A percentile compares a stretch with the other conserved stretches of the same genome.
These are phyloP conservation scores for Candida suzukii DNA, from an alignment of 805 yeast genomes.

Conservation along the genomic window DNA sequence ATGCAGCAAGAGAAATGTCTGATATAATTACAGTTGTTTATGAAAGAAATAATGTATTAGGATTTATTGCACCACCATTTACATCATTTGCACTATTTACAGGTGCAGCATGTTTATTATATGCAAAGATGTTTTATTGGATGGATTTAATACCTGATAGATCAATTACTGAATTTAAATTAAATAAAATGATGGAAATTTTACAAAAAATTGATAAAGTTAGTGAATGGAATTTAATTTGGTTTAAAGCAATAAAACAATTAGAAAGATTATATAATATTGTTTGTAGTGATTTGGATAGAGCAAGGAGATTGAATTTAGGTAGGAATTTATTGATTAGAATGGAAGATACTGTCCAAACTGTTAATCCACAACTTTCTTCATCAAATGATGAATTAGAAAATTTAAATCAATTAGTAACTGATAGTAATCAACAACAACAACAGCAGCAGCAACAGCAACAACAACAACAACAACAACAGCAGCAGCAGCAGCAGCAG, in stretches of 20 bases:
- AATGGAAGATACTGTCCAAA: slow-evolving; percentile 6
- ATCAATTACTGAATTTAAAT: neutral
- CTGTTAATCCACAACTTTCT: slow-evolving; percentile 3
- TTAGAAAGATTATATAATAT: slow-evolving; percentile 3
- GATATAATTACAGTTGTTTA: neutral
- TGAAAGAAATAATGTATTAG: neutral
- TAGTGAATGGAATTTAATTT: slow-evolving; percentile 2
- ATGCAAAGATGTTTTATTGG: slow-evolving; percentile 7
- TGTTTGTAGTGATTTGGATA: slow-evolving; percentile 2
- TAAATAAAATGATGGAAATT: slow-evolving; percentile 1
- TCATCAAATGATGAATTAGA: slow-evolving; percentile 2
- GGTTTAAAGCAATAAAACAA: slow-evolving; percentile 2
- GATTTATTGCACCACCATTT: slow-evolving; percentile 2
- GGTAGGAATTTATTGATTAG: slow-evolving; percentile 3
- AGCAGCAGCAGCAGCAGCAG: too few species aligned
- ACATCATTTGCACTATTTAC: slow-evolving; percentile 5
- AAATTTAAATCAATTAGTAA: neutral
- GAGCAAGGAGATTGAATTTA: slow-evolving; percentile 4
- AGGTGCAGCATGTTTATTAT: slow-evolving; percentile 2
- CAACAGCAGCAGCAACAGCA: too few species aligned
- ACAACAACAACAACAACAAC: too few species aligned
- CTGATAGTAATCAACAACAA: too few species aligned
- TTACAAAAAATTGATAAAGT: slow-evolving; percentile 1
- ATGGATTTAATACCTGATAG: slow-evolving; percentile 2
- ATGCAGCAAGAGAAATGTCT: slow-evolving; percentile 5